Base-by-base conservation (phyloP, 2,329 filamentous ascomycete species). In the Cordyceps cateniannulata region DNA sequence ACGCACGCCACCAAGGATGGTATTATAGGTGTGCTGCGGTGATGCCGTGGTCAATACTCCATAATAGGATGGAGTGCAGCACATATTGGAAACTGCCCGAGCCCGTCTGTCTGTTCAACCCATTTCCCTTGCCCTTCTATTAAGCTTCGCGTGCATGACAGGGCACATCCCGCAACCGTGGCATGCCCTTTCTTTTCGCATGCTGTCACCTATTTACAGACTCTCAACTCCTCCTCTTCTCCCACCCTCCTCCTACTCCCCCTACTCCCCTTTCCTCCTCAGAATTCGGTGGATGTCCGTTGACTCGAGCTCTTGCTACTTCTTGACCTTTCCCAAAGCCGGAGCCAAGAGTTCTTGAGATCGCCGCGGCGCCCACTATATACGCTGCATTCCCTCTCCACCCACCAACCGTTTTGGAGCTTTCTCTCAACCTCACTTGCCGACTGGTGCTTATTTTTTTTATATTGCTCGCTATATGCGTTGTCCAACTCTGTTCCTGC, bases 51-150 rank as follows among this genome's bases (percentile, higher is more conserved):
- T 35, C 47, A 59, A 51, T 59, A 59, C 56, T 59, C 56, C 56
- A 59, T 59, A 59, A 50, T 59, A 49, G 24, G 54, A 59, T 59
- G 57, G 57, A 59, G 57, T 35, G 57, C 48, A 53, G 57, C 38
- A 47, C 48, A 45, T 50, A 35, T 45, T 59, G 48, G 25, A 40
- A 59, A 59, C 48, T 52, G 48, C 49, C 47, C 49, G 49, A 52
- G 49, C 38, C 57, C 22, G 55, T 51, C 47, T 35, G 32, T 35
- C 32, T 32, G 24, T 44, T 52, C 47, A 52, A 27, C 20, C 38
- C 47, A 32, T 59, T 59, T 59, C 38, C 48, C 50, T 38, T 59
- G 25, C 49, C 47, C 57, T 59, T 45, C 40, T 20, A 59, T 59
- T 59, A 52, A 59, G 48, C 48, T 51, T 47, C 48, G 52, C 27